Conservation (phyloP, 345 rosid species). For the Citrus australasica region DNA sequence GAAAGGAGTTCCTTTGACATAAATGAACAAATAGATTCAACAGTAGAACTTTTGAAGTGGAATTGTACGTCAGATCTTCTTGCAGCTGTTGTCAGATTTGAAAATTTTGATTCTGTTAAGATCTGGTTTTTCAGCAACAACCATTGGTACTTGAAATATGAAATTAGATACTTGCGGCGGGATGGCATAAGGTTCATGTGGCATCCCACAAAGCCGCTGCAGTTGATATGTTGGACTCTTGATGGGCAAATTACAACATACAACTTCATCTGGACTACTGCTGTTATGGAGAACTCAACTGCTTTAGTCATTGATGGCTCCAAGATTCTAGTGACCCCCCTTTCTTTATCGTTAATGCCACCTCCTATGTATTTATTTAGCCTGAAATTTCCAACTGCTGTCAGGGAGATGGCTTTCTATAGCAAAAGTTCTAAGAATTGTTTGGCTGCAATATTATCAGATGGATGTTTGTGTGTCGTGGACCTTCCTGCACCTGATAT, state of each 20-base stretch:
- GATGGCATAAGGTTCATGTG: constrained; percentile 80
- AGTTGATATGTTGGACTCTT: constrained; percentile 83
- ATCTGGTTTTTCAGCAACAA: constrained; percentile 89
- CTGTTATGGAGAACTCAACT: constrained; percentile 72
- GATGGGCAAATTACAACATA: constrained; percentile 58
- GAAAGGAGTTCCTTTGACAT: constrained; percentile 67
- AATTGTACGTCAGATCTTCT: constrained; percentile 87
- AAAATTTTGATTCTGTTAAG: constrained; percentile 54
- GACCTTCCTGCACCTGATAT: constrained; percentile 66
- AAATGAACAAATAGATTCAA: constrained; percentile 44
- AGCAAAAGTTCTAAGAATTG: constrained; percentile 49
- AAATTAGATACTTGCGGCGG: constrained; percentile 53
- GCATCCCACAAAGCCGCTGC: constrained; percentile 90
- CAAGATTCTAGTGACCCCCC: constrained; percentile 76
- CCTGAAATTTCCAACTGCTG: constrained; percentile 62
- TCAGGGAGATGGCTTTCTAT: constrained; percentile 62
- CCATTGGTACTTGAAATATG: constrained; percentile 92
- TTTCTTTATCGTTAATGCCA: constrained; percentile 78
- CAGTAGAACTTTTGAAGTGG: constrained; percentile 74
- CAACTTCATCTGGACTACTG: constrained; percentile 75
- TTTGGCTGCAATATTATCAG: constrained; percentile 70
- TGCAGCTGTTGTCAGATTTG: constrained; percentile 65
- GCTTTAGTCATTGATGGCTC: constrained; percentile 78
- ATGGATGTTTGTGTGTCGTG: constrained; percentile 67
- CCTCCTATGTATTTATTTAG: constrained; percentile 82